Percentiles rank a stretch among this genome's conserved stretches.
These are phyloP conservation scores for Pyrenula aspistea DNA, from an alignment of 495 filamentous ascomycete species.

Conservation along the genomic window DNA sequence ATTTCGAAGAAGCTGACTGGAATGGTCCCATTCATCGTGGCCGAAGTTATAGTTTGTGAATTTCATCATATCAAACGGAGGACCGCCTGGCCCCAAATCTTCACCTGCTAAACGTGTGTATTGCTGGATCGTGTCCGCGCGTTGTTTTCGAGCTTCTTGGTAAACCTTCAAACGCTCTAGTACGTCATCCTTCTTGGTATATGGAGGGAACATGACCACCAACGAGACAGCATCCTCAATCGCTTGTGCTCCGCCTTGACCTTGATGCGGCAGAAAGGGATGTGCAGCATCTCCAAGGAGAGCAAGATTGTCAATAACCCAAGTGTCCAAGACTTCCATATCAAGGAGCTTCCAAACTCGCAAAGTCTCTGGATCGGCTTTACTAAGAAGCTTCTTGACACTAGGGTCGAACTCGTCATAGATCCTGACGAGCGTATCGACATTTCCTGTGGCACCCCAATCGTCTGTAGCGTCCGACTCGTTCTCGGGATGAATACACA, in stretches of 20 bases:
- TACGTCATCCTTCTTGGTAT: slow-evolving; percentile 26
- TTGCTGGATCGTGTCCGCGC: slow-evolving; percentile 42
- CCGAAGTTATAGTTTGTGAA: slow-evolving; percentile 46
- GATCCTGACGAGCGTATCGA: slow-evolving; percentile 33
- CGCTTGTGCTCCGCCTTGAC: slow-evolving; percentile 42
- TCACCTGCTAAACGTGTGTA: slow-evolving; percentile 33
- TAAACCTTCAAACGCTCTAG: slow-evolving; percentile 38
- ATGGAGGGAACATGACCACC: slow-evolving; percentile 34
- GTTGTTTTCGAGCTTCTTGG: slow-evolving; percentile 35
- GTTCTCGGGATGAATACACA: slow-evolving; percentile 42
- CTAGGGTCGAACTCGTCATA: slow-evolving; percentile 36
- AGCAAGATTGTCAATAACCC: slow-evolving; percentile 34
- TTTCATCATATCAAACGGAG: slow-evolving; percentile 12
- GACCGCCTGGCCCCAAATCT: slow-evolving; percentile 22
- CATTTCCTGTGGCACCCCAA: slow-evolving; percentile 35
- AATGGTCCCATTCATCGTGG: slow-evolving; percentile 47
- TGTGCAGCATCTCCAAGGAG: slow-evolving; percentile 53
- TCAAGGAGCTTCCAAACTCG: slow-evolving; percentile 49
- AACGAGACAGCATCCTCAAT: slow-evolving; percentile 51
- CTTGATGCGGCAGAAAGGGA: slow-evolving; percentile 38
- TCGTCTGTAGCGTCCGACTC: slow-evolving; percentile 21
- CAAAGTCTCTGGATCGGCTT: slow-evolving; percentile 33
- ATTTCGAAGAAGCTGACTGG: slow-evolving; percentile 34
- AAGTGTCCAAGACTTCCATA: slow-evolving; percentile 41
- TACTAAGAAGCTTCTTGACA: slow-evolving; percentile 29